Percentiles rank a stretch among this genome's conserved stretches.
These are phyloP conservation scores for Poronia punctata DNA, from an alignment of 495 filamentous ascomycete genomes.

Conservation along the genomic window DNA sequence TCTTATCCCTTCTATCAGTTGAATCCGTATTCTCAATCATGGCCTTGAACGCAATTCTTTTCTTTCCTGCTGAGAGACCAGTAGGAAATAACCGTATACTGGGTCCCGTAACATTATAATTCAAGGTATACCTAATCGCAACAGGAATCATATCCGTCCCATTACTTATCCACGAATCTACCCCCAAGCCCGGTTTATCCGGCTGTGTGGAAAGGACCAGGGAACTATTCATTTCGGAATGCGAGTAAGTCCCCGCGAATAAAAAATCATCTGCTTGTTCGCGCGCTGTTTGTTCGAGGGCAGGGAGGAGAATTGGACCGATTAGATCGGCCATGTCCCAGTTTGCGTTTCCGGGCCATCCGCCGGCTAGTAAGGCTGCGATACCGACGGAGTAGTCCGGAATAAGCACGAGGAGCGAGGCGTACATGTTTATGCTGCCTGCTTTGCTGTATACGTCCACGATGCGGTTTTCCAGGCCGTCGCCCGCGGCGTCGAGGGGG, in stretches of 20 bases:
- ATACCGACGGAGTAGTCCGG: slow-evolving; percentile 49
- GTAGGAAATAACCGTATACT: slow-evolving; percentile 47
- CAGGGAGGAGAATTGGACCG: slow-evolving; percentile 35
- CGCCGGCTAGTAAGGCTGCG: slow-evolving; percentile 30
- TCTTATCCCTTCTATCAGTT: slow-evolving; percentile 19
- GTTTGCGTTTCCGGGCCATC: slow-evolving; percentile 43
- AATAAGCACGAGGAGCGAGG: slow-evolving; percentile 39
- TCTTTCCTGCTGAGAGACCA: slow-evolving; percentile 20
- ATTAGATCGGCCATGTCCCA: slow-evolving; percentile 40
- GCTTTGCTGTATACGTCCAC: slow-evolving; percentile 48
- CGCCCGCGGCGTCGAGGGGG: slow-evolving; percentile 18
- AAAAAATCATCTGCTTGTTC: slow-evolving; percentile 32
- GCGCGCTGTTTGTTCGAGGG: slow-evolving; percentile 37
- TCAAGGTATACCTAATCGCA: slow-evolving; percentile 24
- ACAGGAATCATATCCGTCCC: slow-evolving; percentile 40
- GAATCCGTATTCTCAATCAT: slow-evolving; percentile 29
- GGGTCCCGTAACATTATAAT: slow-evolving; percentile 24
- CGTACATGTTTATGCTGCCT: slow-evolving; percentile 45
- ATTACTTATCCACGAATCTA: slow-evolving; percentile 44
- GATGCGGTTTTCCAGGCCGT: slow-evolving; percentile 32
- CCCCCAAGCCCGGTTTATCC: slow-evolving; percentile 36
- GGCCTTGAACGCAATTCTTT: slow-evolving; percentile 39
- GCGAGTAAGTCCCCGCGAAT: slow-evolving; percentile 38
- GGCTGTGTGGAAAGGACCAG: slow-evolving; percentile 32
- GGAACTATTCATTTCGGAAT: slow-evolving; percentile 15